Base-by-base conservation (phyloP, 2,329 filamentous ascomycete genomes). In the Phoma herbarum region DNA sequence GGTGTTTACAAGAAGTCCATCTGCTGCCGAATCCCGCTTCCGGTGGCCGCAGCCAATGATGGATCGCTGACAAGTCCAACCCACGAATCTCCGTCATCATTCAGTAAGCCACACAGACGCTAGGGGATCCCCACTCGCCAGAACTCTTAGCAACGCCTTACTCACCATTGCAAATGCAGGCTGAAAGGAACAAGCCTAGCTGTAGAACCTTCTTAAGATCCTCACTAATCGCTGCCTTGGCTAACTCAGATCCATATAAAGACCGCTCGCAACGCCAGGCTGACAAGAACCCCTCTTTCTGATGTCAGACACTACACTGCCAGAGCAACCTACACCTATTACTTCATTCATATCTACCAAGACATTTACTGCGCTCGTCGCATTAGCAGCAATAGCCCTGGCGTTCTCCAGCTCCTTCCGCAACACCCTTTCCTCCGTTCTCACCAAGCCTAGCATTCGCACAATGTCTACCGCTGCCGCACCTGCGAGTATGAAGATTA, bases 401-500 rank as follows among this genome's bases (percentile, higher is more conserved):
- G 81, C 81, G 59, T 71, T 81, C 67, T 78, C 77, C 54, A 74
- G 66, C 43, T 71, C 78, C 4, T 61, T 81, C 39, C 76, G 78
- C 55, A 74, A 65, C 60, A 63, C 69, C 45, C 62, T 81, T 7
- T 64, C 77, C 20, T 75, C 72, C 43, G 53, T 75, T 48, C 54
- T 77, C 43, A 56, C 68, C n/a, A 77, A 72, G 56, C 44, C 70
- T 20, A 52, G 68, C 50, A 50, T 70, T 31, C 75, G 77, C 63
- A 69, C 74, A 61, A 80, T 80, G 76, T 73, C 78, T n/a, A 75
- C 75, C n/a, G 70, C 74, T 16, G 62, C 69, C 35, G 47, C 57
- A 4, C 55, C 72, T 10, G 46, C 67, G 2, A 53, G 67, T n/a
- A 70, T 81, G 68, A 91, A 90, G 70, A 90, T 96, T 79, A 86